Percentiles rank a stretch among this genome's conserved stretches.
Evolutionary conservation across 1,139 yeast genomes (phyloP).

Genomic region (Hyphopichia khmerensis): DNA sequence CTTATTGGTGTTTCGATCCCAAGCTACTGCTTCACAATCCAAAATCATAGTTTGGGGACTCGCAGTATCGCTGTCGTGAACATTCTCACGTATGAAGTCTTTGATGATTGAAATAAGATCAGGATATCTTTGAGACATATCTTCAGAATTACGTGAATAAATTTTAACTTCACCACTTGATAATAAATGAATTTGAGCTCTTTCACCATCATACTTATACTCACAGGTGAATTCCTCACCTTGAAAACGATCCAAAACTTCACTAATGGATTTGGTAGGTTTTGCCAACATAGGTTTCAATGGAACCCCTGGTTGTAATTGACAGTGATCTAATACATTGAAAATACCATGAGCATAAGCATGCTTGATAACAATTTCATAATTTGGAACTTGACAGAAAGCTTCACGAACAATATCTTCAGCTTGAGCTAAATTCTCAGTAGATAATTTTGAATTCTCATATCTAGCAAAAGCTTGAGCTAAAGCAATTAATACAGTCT

Average conservation of each 20-base stretch:
- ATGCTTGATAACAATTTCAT: slow-evolving; percentile 68
- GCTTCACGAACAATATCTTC: slow-evolving; percentile 84
- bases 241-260: slow-evolving; percentile 84
- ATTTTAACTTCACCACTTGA: slow-evolving; percentile 68
- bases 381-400: slow-evolving; percentile 88
- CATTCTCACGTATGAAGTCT: slow-evolving; percentile 49
- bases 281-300: slow-evolving; percentile 97
- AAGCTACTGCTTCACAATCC: slow-evolving; percentile 99
- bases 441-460: slow-evolving; percentile 40
- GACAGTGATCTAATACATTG: slow-evolving; percentile 65
- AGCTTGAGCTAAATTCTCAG: slow-evolving; percentile 52
- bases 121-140: slow-evolving; percentile 95
- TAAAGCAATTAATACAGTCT: slow-evolving; percentile 78
- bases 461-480: slow-evolving; percentile 77
- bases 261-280: slow-evolving; percentile 91
- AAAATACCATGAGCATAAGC: slow-evolving; percentile 68
- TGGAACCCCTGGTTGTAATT: slow-evolving; percentile 88
- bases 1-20: slow-evolving; percentile 74
- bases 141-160: slow-evolving; percentile 93
- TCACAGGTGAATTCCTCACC: slow-evolving; percentile 90
- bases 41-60: slow-evolving; percentile 58
- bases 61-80: slow-evolving; percentile 26
- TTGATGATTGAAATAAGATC: slow-evolving; percentile 73
- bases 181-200: slow-evolving; percentile 88
- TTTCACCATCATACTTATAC: slow-evolving; percentile 95